Conservation (phyloP, 768 basidiomycete genomes). For the Tricholoma hemisulphureum region DNA sequence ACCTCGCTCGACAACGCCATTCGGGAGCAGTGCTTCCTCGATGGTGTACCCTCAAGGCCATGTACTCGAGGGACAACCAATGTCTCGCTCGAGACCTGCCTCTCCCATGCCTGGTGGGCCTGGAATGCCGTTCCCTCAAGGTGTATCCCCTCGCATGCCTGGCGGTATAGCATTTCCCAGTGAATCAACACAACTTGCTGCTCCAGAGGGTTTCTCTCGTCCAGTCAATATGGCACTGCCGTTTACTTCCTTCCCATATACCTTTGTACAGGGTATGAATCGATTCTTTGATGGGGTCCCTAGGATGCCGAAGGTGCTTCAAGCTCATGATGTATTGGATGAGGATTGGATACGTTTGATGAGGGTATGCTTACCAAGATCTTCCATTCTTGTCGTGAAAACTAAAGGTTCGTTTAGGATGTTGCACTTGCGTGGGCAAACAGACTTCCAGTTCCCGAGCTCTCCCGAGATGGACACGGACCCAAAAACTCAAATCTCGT, state of each 20-base stretch:
- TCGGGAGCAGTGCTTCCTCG: conserved; percentile 28
- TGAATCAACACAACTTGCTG: conserved; percentile 45
- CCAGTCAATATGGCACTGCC: conserved; percentile 65
- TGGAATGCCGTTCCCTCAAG: conserved; percentile 15
- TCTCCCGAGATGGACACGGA: conserved; percentile 43
- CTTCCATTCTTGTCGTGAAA: neutral
- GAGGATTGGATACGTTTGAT: conserved; percentile 82
- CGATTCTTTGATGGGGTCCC: conserved; percentile 65
- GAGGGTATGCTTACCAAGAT: conserved; percentile 46
- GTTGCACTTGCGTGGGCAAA: conserved; percentile 73
- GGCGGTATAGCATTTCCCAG: conserved; percentile 26
- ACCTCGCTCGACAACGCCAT: conserved; percentile 45
- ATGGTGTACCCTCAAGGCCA: conserved; percentile 64
- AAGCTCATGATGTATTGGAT: conserved; percentile 72
- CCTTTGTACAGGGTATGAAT: conserved; percentile 78
- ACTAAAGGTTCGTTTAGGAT: conserved; percentile 45
- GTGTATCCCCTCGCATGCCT: conserved; percentile 35
- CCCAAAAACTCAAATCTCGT: conserved; percentile 59
- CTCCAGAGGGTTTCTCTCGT: conserved; percentile 74
- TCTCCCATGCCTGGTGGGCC: conserved; percentile 51
- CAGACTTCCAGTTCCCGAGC: conserved; percentile 62
- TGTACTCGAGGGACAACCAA: conserved; percentile 53
- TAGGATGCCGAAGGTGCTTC: conserved; percentile 69
- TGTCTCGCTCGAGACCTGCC: conserved; percentile 44
- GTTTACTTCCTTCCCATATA: conserved; percentile 66